These are phyloP conservation scores for Aspergillus alliaceus DNA, from an alignment of 2,329 filamentous ascomycete genomes.

Conservation along the genomic window DNA sequence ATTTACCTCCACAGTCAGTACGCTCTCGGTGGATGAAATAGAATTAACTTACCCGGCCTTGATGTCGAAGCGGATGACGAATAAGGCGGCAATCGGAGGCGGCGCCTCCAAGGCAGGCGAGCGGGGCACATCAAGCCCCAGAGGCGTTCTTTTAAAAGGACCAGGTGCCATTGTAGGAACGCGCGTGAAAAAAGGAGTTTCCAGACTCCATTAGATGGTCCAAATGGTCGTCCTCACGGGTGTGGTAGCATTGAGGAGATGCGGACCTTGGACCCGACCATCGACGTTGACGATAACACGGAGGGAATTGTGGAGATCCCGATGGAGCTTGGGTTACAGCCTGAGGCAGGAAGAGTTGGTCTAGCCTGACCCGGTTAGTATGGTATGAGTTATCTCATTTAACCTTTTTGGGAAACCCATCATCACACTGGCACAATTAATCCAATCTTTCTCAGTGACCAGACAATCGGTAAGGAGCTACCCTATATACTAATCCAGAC, in stretches of 20 bases:
- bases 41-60: constrained; percentile 71
- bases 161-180: constrained; percentile 29
- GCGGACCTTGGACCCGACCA: constrained; percentile 4
- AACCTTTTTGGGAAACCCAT: background rate
- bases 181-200: constrained; percentile 7
- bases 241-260: constrained; percentile 13
- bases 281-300: background rate
- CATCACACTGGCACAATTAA: background rate
- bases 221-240: constrained; percentile 5
- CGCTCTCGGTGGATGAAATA: background rate
- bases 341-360: constrained; percentile 5
- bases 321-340: constrained; percentile 5
- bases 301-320: constrained; percentile 7
- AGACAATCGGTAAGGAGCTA: background rate
- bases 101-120: constrained; percentile 35
- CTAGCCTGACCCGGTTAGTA: constrained; percentile 12
- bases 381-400: background rate
- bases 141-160: constrained; percentile 29
- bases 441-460: background rate
- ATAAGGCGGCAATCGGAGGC: constrained; percentile 69
- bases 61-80: constrained; percentile 88
- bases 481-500: too few relatives aligned
- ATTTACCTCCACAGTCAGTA: background rate
- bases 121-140: constrained; percentile 36
- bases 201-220: constrained; percentile 24